Conservation (phyloP, 2,329 filamentous ascomycete genomes). For the Cordyceps militaris region DNA sequence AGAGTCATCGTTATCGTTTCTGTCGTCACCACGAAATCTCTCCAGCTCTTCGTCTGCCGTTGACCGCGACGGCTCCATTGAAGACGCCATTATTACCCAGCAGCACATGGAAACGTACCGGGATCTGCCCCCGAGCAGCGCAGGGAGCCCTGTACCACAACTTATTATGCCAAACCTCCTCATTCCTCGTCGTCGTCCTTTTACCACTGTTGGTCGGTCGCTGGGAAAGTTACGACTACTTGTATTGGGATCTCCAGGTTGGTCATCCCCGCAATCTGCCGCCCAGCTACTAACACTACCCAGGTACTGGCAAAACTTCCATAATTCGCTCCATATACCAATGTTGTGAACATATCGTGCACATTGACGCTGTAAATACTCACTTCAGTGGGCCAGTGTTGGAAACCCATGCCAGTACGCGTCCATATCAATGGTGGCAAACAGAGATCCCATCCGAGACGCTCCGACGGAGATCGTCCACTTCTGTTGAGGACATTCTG, state of each 20-base stretch:
- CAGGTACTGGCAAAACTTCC: constrained; percentile 81
- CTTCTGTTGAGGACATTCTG: constrained; percentile 61
- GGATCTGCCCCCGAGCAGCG: constrained; percentile 17
- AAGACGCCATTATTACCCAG: constrained; percentile 15
- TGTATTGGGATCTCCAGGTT: constrained; percentile 72
- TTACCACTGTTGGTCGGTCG: constrained; percentile 76
- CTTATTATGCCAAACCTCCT: constrained; percentile 96
- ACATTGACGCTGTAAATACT: constrained; percentile 63
- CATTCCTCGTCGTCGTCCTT: constrained; percentile 82
- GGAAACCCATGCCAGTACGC: constrained; percentile 73
- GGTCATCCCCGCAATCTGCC: constrained; percentile 9
- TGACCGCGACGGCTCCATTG: constrained; percentile 20
- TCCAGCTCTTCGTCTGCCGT: constrained; percentile 37
- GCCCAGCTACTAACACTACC: constrained; percentile 8
- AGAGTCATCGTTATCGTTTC: constrained; percentile 35
- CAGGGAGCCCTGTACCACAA: constrained; percentile 49
- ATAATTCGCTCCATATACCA: constrained; percentile 85
- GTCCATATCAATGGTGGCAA: constrained; percentile 86
- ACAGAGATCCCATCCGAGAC: constrained; percentile 57
- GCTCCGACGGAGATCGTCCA: constrained; percentile 57
- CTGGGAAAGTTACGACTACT: constrained; percentile 87
- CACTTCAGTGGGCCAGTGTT: constrained; percentile 34
- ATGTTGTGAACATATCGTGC: constrained; percentile 83
- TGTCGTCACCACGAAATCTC: constrained; percentile 46
- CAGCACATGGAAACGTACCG: constrained; percentile 16